Percentiles rank a stretch among this genome's conserved stretches.
Evolutionary conservation across 1,284 basidiomycete genomes (phyloP).

Genomic region (Marasmius oreades): DNA sequence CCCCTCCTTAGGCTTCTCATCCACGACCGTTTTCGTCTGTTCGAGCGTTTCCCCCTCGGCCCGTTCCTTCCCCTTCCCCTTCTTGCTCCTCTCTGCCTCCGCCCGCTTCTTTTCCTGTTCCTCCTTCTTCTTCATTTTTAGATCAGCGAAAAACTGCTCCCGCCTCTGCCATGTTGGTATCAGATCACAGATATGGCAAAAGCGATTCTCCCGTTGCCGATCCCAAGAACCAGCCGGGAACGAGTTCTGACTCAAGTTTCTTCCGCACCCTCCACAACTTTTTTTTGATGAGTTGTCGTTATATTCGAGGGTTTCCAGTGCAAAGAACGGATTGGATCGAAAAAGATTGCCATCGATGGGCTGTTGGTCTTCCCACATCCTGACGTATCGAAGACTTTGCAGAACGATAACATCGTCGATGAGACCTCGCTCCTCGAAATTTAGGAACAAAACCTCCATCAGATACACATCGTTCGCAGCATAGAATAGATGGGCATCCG

Average conservation of each 20-base stretch:
- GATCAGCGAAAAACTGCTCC: not conserved
- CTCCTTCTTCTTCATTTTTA: not conserved
- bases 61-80: not conserved
- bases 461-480: conserved; percentile 13
- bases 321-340: conserved; percentile 5
- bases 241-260: not conserved
- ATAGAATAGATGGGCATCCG: conserved; percentile 3
- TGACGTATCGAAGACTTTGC: conserved; percentile 12
- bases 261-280: not conserved
- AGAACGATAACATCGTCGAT: not conserved
- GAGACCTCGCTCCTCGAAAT: conserved; percentile 4
- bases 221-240: not conserved
- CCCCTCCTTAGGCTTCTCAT: too few relatives aligned
- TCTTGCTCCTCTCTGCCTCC: not conserved
- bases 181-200: not conserved
- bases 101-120: not conserved
- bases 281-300: not conserved
- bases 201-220: not conserved
- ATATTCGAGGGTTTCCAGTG: conserved; percentile 7
- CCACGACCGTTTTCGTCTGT: too few relatives aligned
- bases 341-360: not conserved
- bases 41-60: too few relatives aligned
- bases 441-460: conserved; percentile 2
- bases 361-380: conserved; percentile 9
- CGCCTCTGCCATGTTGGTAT: not conserved